phyloP scores from a whole-genome alignment of 495 filamentous ascomycete species.

The Parmelia sp. region DNA sequence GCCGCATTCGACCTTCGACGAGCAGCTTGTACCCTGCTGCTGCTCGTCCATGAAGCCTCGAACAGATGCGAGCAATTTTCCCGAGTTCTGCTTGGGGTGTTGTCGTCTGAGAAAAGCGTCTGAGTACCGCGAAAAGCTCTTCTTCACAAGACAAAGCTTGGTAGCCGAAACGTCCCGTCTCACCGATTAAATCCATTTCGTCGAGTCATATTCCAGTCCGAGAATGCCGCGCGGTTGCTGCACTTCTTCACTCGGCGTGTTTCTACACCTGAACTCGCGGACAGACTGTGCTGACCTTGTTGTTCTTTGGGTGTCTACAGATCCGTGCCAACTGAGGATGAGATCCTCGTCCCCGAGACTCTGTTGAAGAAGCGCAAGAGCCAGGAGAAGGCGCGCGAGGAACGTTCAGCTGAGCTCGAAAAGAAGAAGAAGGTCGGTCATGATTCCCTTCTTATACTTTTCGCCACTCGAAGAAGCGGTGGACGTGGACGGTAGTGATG shows the following conservation, averaged over 20 bases:
- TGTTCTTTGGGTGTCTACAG: constrained; percentile 47
- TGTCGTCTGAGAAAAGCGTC: constrained; percentile 62
- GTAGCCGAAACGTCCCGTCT: constrained; percentile 36
- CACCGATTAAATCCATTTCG: constrained; percentile 72
- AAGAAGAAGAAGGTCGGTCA: constrained; percentile 80
- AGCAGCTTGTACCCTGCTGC: constrained; percentile 25
- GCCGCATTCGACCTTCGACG: constrained; percentile 46
- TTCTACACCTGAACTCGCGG: constrained; percentile 54
- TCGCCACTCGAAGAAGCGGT: constrained; percentile 14
- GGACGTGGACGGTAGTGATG: constrained; percentile 52
- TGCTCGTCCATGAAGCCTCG: constrained; percentile 22
- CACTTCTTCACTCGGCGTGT: constrained; percentile 86
- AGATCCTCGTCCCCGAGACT: constrained; percentile 94
- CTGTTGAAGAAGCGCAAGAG: constrained; percentile 99
- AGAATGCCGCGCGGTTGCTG: constrained; percentile 85
- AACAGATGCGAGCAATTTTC: constrained; percentile 45
- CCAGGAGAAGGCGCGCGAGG: constrained; percentile 95
- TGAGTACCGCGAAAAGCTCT: constrained; percentile 22
- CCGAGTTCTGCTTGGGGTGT: constrained; percentile 67
- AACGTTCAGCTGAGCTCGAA: constrained; percentile 67
- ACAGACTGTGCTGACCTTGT: constrained; percentile 67
- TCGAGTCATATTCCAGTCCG: constrained; percentile 68
- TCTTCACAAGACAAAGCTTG: constrained; percentile 14
- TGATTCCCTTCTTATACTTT: constrained; percentile 20
- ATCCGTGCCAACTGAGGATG: constrained; percentile 78